Base-by-base conservation (phyloP, 2,329 filamentous ascomycete genomes). In the Diaporthe amygdali region DNA sequence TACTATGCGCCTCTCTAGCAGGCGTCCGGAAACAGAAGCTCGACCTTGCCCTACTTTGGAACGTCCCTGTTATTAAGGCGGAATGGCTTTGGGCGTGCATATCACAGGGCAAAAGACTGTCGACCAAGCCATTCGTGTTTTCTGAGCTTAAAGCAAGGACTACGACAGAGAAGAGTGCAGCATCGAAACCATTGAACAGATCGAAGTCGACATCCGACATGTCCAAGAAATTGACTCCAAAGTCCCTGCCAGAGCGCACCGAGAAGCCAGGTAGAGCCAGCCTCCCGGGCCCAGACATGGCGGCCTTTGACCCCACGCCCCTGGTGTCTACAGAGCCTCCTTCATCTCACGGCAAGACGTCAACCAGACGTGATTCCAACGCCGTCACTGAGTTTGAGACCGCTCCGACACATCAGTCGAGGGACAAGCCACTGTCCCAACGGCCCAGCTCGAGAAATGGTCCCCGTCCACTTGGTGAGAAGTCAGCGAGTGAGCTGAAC, bases 1-100 rank as follows among this genome's bases (percentile, higher is more conserved):
- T 99, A 3, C 82, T 99, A n/a, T 94, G 92, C 78, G 90, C 90
- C 70, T 86, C 85, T 4, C 76, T 89, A 15, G 79, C 81, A 49
- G 84, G 84, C 1, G 86, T 94, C 82, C 83, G 88, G 79, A 88
- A 85, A 70, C 92, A 96, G 74, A 99, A 99, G 81, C 84, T 96
- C 22, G 90, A 92, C 54, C 91, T 94, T 77, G 95, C 95, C 0
- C 80, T 90, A 10, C 87, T 91, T 76, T 94, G 93, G 86, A 87
- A 88, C 5, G 92, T 98, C 14, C 94, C 95, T 2, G 90, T 96
- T n/a, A 93, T 98, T 14, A 88, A 88, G 9, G 89, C 90, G 22
- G 89, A 92, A 27, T 99, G 96, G 96, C 85, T 99, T 3, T 96
- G 93, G 91, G 88, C 92, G 66, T 96, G 93, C 74, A 90, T 98